These are phyloP conservation scores for Bremia lactucae DNA, from an alignment of 352 stramenopile species.

Conservation along the genomic window DNA sequence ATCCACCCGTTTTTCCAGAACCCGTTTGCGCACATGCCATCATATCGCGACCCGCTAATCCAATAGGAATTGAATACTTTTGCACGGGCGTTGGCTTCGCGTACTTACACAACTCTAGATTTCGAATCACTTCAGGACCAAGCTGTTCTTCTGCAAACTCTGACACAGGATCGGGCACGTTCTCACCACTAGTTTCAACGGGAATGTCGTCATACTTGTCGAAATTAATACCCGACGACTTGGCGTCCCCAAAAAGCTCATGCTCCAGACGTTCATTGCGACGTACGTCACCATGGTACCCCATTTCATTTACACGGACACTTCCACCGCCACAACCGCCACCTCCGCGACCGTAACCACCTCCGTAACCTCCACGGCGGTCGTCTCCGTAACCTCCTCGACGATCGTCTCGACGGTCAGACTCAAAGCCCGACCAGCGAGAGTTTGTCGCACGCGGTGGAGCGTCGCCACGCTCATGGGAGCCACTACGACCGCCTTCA, in stretches of 20 bases:
- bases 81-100: constrained; percentile 87
- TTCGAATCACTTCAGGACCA: constrained; percentile 87
- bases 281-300: constrained; percentile 93
- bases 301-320: constrained; percentile 91
- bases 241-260: constrained; percentile 87
- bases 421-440: constrained; percentile 46
- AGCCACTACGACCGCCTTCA: constrained; percentile 25
- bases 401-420: constrained; percentile 24
- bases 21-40: constrained; percentile 90
- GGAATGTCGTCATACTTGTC: constrained; percentile 98
- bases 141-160: constrained; percentile 86
- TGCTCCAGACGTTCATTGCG: constrained; percentile 88
- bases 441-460: constrained; percentile 32
- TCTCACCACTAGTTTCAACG: constrained; percentile 92
- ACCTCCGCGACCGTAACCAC: constrained; percentile 10
- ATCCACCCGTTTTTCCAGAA: constrained; percentile 94
- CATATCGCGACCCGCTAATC: constrained; percentile 84
- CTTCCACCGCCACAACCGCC: constrained; percentile 25
- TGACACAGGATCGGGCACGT: constrained; percentile 88
- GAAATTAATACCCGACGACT: constrained; percentile 97
- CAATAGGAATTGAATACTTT: constrained; percentile 88
- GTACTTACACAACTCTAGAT: constrained; percentile 92
- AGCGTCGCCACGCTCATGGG: constrained; percentile 20
- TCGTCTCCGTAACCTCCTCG: constrained; percentile 18
- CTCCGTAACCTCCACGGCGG: constrained; percentile 21